These are phyloP conservation scores for Chytriomyces hyalinus DNA, from an alignment of 192 early-diverging fungal species.

Conservation along the genomic window DNA sequence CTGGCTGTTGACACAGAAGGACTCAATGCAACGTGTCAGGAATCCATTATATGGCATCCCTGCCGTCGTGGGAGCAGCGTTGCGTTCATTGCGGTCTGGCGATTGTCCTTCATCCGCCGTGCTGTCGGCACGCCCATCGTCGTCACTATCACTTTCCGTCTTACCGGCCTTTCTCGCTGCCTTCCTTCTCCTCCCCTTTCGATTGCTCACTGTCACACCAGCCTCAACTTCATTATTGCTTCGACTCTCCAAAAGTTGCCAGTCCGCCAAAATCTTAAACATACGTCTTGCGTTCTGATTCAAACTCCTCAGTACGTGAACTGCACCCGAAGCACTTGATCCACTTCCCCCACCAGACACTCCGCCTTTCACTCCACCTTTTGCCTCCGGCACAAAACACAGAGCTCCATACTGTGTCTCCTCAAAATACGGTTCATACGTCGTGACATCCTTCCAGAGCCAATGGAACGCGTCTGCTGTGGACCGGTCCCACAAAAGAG, in stretches of 20 bases:
- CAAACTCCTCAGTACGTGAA: conserved; percentile 81
- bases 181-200: conserved; percentile 7
- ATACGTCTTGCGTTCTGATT: conserved; percentile 84
- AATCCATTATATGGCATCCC: conserved; percentile 73
- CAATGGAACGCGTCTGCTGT: conserved; percentile 74
- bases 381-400: conserved; percentile 42
- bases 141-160: conserved; percentile 19
- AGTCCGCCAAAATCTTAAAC: conserved; percentile 84
- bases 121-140: conserved; percentile 24
- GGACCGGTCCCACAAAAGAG: conserved; percentile 85
- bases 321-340: conserved; percentile 53
- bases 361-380: conserved; percentile 43
- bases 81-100: neutral
- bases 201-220: conserved; percentile 10
- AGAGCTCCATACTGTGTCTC: conserved; percentile 88
- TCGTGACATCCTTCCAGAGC: conserved; percentile 92
- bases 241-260: conserved; percentile 65
- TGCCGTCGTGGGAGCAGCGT: neutral
- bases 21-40: conserved; percentile 76
- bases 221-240: conserved; percentile 12
- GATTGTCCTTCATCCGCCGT: neutral
- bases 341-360: neutral
- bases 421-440: conserved; percentile 76
- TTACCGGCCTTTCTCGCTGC: conserved; percentile 28
- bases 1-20: conserved; percentile 82